Evolutionary conservation across 2,329 filamentous ascomycete species (phyloP).

Genomic region (Zarea fungicola): DNA sequence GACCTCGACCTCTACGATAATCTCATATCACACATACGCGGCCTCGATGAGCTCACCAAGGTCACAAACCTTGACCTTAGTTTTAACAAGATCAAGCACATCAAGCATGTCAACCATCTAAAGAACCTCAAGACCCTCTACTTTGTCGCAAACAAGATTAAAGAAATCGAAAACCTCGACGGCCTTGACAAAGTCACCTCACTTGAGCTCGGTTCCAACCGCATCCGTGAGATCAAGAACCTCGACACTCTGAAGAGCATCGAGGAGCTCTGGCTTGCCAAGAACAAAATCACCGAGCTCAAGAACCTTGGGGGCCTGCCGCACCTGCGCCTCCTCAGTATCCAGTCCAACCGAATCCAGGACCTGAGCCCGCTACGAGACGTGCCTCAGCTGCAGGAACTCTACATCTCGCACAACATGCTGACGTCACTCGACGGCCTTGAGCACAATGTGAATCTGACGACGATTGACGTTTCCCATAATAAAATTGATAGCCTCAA

Average conservation of each 20-base stretch:
- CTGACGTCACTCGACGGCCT: slow-evolving; percentile 72
- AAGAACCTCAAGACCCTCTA: slow-evolving; percentile 76
- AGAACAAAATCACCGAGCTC: slow-evolving; percentile 91
- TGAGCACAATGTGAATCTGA: slow-evolving; percentile 60
- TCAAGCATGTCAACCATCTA: slow-evolving; percentile 80
- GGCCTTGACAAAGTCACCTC: slow-evolving; percentile 70
- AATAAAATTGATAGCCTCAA: slow-evolving; percentile 74
- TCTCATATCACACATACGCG: slow-evolving; percentile 78
- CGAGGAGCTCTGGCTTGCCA: slow-evolving; percentile 90
- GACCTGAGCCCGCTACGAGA: slow-evolving; percentile 70
- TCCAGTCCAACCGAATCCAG: slow-evolving; percentile 90
- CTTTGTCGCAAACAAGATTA: slow-evolving; percentile 93
- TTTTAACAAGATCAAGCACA: slow-evolving; percentile 99
- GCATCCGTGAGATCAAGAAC: slow-evolving; percentile 83
- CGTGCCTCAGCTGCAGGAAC: slow-evolving; percentile 74
- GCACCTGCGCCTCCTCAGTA: slow-evolving; percentile 81
- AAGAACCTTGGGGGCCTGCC: slow-evolving; percentile 68
- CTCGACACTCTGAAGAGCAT: slow-evolving; percentile 70
- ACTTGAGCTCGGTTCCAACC: slow-evolving; percentile 87
- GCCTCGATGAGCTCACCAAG: slow-evolving; percentile 70
- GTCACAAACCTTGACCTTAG: slow-evolving; percentile 82
- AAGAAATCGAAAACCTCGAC: slow-evolving; percentile 77
- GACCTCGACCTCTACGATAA: slow-evolving; percentile 98
- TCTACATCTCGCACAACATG: slow-evolving; percentile 95
- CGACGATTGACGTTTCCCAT: slow-evolving; percentile 81